phyloP scores from a whole-genome alignment of 495 filamentous ascomycete species.

The Letharia columbiana region DNA sequence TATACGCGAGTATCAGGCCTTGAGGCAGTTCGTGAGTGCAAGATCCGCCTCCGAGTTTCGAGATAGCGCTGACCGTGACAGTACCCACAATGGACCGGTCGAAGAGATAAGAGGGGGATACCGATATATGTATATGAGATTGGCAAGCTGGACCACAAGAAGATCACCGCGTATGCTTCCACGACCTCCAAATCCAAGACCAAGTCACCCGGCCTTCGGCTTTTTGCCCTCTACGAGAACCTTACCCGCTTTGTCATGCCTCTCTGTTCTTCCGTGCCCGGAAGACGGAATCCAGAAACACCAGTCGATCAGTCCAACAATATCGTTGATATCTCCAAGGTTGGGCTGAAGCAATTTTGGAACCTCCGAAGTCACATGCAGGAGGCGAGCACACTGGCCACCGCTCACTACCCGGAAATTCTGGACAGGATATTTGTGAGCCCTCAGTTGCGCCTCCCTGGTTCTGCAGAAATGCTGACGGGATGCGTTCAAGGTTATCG shows the following conservation, averaged over 20 bases:
- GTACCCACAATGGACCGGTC: conserved; percentile 92
- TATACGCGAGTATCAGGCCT: conserved; percentile 69
- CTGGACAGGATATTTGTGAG: conserved; percentile 75
- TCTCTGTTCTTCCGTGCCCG: conserved; percentile 58
- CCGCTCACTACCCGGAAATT: conserved; percentile 86
- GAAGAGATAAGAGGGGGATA: conserved; percentile 78
- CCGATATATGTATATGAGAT: conserved; percentile 87
- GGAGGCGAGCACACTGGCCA: conserved; percentile 75
- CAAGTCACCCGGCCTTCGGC: conserved; percentile 58
- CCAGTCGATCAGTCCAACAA: conserved; percentile 82
- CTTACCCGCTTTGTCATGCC: conserved; percentile 80
- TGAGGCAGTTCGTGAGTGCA: conserved; percentile 58
- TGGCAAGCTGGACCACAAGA: conserved; percentile 69
- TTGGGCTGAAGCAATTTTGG: conserved; percentile 88
- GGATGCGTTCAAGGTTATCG: conserved; percentile 54
- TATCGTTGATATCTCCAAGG: conserved; percentile 77
- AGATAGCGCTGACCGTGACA: conserved; percentile 28
- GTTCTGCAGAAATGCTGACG: background rate
- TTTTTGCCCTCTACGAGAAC: conserved; percentile 86
- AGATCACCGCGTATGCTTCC: conserved; percentile 61
- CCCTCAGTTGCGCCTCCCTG: conserved; percentile 9
- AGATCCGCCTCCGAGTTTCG: too few relatives aligned
- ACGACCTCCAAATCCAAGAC: conserved; percentile 46
- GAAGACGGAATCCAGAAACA: conserved; percentile 59
- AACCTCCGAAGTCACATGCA: conserved; percentile 87